phyloP scores from a whole-genome alignment of 345 rosid species.

The Dovyalis caffra region DNA sequence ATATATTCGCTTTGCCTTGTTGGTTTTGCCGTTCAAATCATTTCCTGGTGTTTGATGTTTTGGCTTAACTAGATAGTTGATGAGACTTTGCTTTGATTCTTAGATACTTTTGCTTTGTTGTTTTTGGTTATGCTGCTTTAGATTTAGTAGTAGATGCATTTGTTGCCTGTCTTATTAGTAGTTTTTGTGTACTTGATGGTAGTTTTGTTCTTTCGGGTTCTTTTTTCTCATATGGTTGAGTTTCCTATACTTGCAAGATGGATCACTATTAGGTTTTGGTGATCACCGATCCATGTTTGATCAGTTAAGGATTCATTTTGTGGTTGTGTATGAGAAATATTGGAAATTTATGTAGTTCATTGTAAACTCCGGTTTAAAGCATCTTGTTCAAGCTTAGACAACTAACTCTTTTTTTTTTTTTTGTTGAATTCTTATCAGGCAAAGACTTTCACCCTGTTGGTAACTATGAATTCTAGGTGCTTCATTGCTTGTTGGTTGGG shows the following conservation, averaged over 20 bases:
- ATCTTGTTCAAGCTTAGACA: background rate
- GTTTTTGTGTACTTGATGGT: no score
- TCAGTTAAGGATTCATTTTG: background rate
- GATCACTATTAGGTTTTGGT: background rate
- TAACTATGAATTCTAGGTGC: slow-evolving; percentile 45
- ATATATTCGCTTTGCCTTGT: background rate
- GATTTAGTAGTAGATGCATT: background rate
- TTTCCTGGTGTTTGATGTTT: slow-evolving; percentile 15
- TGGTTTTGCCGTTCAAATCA: slow-evolving; percentile 5
- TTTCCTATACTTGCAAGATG: background rate
- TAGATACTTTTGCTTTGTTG: slow-evolving; percentile 17
- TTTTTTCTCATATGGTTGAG: background rate
- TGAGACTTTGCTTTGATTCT: slow-evolving; percentile 23
- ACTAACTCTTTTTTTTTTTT: background rate
- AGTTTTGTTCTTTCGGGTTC: background rate
- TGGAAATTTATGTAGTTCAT: background rate
- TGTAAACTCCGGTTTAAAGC: background rate
- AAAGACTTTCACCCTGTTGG: slow-evolving; percentile 26
- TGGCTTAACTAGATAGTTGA: slow-evolving; percentile 13
- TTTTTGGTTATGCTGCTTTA: slow-evolving; percentile 2
- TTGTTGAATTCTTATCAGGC: slow-evolving; percentile 28
- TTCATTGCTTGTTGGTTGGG: slow-evolving; percentile 43
- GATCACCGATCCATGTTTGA: slow-evolving; percentile 1
- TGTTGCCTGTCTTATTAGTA: no score
- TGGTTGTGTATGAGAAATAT: background rate